phyloP scores from a whole-genome alignment of 495 filamentous ascomycete species.

The Jackrogersella minutella region DNA sequence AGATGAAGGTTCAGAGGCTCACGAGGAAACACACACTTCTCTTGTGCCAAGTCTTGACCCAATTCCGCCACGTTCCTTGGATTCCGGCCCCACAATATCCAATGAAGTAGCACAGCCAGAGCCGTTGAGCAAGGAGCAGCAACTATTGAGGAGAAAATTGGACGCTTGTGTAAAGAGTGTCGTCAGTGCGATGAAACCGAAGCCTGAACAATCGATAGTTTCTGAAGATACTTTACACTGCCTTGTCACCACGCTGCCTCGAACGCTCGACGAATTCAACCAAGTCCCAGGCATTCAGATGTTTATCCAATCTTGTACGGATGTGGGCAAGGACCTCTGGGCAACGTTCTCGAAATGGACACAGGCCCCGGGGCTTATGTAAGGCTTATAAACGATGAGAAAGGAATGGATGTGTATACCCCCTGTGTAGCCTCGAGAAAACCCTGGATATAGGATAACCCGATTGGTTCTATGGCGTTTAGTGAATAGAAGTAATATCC shows the following conservation, averaged over 20 bases:
- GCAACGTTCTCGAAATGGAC: constrained; percentile 1
- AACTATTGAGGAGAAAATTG: constrained; percentile 1
- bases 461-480: too few relatives aligned
- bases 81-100: background rate
- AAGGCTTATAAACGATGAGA: too few relatives aligned
- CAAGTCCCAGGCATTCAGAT: constrained; percentile 4
- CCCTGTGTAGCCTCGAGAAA: too few relatives aligned
- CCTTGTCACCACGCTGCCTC: constrained; percentile 7
- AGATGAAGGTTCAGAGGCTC: background rate
- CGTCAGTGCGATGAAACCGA: background rate
- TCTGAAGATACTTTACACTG: constrained; percentile 5
- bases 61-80: too few relatives aligned
- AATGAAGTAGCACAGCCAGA: background rate
- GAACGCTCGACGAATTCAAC: constrained; percentile 11
- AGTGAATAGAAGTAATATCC: too few relatives aligned
- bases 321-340: constrained; percentile 4
- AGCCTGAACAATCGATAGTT: constrained; percentile 5
- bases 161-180: constrained; percentile 5
- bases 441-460: too few relatives aligned
- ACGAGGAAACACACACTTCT: background rate
- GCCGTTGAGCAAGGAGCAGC: background rate
- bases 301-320: background rate
- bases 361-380: background rate
- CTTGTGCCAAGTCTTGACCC: background rate
- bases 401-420: too few relatives aligned